Conservation (phyloP, 2,329 filamentous ascomycete genomes). For the Fusarium camptoceras region DNA sequence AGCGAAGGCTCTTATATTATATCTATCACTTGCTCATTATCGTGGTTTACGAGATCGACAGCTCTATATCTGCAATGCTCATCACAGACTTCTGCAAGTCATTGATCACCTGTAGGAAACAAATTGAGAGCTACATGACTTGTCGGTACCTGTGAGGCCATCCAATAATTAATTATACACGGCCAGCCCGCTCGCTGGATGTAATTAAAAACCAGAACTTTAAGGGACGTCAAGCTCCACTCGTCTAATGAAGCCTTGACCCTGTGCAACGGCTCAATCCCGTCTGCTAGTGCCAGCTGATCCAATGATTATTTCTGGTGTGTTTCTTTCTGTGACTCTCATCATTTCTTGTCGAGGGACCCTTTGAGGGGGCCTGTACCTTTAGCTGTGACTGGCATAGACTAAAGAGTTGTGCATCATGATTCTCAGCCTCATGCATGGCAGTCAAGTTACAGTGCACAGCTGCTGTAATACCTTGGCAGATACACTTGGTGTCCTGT, state of each 20-base stretch:
- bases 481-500: slow-evolving; percentile 1
- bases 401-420: slow-evolving; percentile 7
- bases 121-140: slow-evolving; percentile 14
- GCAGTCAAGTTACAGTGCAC: slow-evolving; percentile 12
- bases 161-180: slow-evolving; percentile 38
- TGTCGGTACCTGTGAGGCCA: slow-evolving; percentile 12
- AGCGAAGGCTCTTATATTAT: background rate
- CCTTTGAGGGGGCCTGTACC: background rate
- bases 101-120: slow-evolving; percentile 2
- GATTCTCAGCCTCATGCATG: slow-evolving; percentile 34
- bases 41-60: background rate
- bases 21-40: background rate
- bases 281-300: slow-evolving; percentile 33
- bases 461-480: background rate
- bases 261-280: slow-evolving; percentile 38
- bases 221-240: slow-evolving; percentile 41
- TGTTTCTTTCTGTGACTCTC: slow-evolving; percentile 27
- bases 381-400: background rate
- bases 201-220: slow-evolving; percentile 48
- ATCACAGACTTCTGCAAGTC: slow-evolving; percentile 16
- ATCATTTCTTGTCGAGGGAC: slow-evolving; percentile 25
- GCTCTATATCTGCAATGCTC: background rate
- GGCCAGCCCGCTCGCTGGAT: slow-evolving; percentile 33
- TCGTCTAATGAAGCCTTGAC: slow-evolving; percentile 38
- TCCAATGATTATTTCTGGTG: slow-evolving; percentile 33